Evolutionary conservation across 169 alveolate genomes (phyloP).

Genomic region (Plasmodium yoelii): DNA sequence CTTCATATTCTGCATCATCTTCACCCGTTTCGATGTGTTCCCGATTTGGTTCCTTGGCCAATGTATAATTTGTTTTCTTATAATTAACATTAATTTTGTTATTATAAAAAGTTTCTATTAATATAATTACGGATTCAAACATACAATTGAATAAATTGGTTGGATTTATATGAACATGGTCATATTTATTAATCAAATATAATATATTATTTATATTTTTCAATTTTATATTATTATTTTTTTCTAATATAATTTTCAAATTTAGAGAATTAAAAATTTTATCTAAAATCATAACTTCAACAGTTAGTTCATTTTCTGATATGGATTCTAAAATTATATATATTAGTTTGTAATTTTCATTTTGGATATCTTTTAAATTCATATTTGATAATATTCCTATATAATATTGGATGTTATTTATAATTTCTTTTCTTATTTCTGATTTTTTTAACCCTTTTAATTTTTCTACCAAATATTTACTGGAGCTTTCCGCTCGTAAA

Average conservation of each 20-base stretch:
- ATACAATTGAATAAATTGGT: constrained; percentile 31
- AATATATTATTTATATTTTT: constrained; percentile 32
- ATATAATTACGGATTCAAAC: constrained; percentile 12
- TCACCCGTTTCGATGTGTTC: background rate
- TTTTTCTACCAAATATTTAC: constrained; percentile 5
- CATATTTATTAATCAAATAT: constrained; percentile 23
- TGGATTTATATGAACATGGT: constrained; percentile 9
- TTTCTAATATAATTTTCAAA: constrained; percentile 32
- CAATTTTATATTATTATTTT: constrained; percentile 24
- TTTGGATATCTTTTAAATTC: constrained; percentile 54
- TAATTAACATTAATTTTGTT: constrained; percentile 12
- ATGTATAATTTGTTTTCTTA: constrained; percentile 8
- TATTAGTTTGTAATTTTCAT: constrained; percentile 45
- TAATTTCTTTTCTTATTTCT: constrained; percentile 12
- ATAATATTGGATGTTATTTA: constrained; percentile 35
- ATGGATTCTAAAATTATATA: constrained; percentile 14
- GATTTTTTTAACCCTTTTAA: constrained; percentile 9
- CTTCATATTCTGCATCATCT: background rate
- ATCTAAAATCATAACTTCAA: constrained; percentile 45
- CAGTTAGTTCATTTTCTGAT: constrained; percentile 10
- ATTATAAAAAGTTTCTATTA: constrained; percentile 13
- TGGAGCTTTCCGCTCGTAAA: background rate
- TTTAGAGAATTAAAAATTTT: constrained; percentile 17
- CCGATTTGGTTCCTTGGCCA: background rate
- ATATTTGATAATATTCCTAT: constrained; percentile 35